These are phyloP conservation scores for Monilinia fructigena DNA, from an alignment of 2,329 filamentous ascomycete genomes.

Conservation along the genomic window DNA sequence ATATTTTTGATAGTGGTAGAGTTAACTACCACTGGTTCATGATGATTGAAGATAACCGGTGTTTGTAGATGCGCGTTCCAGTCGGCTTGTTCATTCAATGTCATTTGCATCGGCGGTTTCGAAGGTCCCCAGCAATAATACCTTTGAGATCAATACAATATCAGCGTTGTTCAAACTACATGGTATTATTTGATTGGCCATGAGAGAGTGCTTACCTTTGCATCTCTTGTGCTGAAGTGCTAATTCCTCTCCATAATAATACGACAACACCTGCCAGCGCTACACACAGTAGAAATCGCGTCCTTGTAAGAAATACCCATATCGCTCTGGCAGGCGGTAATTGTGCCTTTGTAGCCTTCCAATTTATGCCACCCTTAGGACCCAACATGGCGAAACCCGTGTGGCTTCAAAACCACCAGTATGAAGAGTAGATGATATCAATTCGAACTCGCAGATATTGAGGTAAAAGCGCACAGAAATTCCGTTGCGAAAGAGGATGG, in stretches of 20 bases:
- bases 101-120: slow-evolving; percentile 96
- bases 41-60: slow-evolving; percentile 94
- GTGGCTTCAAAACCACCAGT: slow-evolving; percentile 45
- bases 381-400: slow-evolving; percentile 69
- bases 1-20: slow-evolving; percentile 73
- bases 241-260: slow-evolving; percentile 85
- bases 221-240: slow-evolving; percentile 78
- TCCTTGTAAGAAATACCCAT: slow-evolving; percentile 68
- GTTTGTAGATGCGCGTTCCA: slow-evolving; percentile 90
- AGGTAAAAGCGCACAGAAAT: slow-evolving; percentile 4
- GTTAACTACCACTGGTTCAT: slow-evolving; percentile 83
- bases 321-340: slow-evolving; percentile 75
- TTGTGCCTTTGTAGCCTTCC: slow-evolving; percentile 82
- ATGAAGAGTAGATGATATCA: slow-evolving; percentile 30
- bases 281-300: slow-evolving; percentile 73
- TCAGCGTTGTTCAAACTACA: slow-evolving; percentile 5
- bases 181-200: slow-evolving; percentile 2
- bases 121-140: slow-evolving; percentile 97
- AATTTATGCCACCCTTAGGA: slow-evolving; percentile 84
- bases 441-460: slow-evolving; percentile 29
- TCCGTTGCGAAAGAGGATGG: slow-evolving; percentile 12
- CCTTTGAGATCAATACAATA: slow-evolving; percentile 48
- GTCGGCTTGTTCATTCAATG: slow-evolving; percentile 80
- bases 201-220: slow-evolving; percentile 63
- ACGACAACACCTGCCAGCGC: slow-evolving; percentile 69